Conservation (phyloP, 768 basidiomycete genomes). For the Strobilomyces confusus region DNA sequence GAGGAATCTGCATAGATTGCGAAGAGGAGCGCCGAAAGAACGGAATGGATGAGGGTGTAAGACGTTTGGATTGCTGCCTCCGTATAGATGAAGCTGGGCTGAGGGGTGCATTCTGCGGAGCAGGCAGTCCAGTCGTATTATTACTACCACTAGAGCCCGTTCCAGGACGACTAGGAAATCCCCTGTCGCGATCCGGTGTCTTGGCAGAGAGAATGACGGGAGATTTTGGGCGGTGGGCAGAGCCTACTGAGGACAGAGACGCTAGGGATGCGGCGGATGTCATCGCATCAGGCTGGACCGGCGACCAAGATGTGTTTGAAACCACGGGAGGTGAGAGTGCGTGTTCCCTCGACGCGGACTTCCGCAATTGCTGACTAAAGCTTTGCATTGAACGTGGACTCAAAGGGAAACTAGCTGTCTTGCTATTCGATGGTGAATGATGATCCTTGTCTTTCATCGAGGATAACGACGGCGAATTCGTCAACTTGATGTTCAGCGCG, state of each 20-base stretch:
- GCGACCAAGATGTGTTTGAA: slow-evolving; percentile 57
- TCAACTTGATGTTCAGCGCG: slow-evolving; percentile 72
- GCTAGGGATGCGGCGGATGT: slow-evolving; percentile 70
- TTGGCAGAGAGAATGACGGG: slow-evolving; percentile 42
- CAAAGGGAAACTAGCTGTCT: slow-evolving; percentile 54
- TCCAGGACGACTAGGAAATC: slow-evolving; percentile 59
- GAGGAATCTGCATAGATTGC: slow-evolving; percentile 73
- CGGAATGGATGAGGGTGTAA: slow-evolving; percentile 90
- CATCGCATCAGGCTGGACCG: slow-evolving; percentile 73
- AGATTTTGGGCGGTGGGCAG: slow-evolving; percentile 49
- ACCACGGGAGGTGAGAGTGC: slow-evolving; percentile 40
- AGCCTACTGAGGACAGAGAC: slow-evolving; percentile 71
- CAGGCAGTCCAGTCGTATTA: slow-evolving; percentile 52
- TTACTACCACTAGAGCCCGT: slow-evolving; percentile 78
- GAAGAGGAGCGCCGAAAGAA: slow-evolving; percentile 93
- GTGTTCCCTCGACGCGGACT: slow-evolving; percentile 66
- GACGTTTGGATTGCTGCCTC: slow-evolving; percentile 65
- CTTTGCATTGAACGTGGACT: slow-evolving; percentile 62
- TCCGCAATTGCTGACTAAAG: slow-evolving; percentile 64
- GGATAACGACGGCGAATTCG: slow-evolving; percentile 59
- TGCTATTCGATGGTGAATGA: slow-evolving; percentile 27
- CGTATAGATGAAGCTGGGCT: slow-evolving; percentile 71
- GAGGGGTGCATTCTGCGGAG: slow-evolving; percentile 56
- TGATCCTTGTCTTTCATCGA: slow-evolving; percentile 46
- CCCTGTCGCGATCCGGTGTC: slow-evolving; percentile 57